Conservation (phyloP, 257 asterid genomes). For the Echites panduratus region DNA sequence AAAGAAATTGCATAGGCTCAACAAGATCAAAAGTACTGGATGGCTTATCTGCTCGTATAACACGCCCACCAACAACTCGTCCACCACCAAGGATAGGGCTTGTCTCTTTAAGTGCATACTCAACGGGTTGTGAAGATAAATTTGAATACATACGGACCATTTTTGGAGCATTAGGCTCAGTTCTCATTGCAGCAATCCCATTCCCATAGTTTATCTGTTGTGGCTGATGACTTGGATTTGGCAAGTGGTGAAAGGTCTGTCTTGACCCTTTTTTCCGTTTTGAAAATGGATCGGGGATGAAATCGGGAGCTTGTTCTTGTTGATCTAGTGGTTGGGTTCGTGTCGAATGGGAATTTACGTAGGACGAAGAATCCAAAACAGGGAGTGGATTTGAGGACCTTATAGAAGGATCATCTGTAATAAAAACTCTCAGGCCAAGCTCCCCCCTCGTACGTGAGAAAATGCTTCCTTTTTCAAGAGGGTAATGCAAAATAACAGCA, state of each 20-base stretch:
- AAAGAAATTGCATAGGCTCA: constrained; percentile 90
- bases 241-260: constrained; percentile 43
- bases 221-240: constrained; percentile 34
- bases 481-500: constrained; percentile 73
- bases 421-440: constrained; percentile 65
- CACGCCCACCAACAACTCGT: constrained; percentile 62
- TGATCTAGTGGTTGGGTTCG: constrained; percentile 24
- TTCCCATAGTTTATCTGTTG: constrained; percentile 30
- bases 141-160: constrained; percentile 33
- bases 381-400: constrained; percentile 42
- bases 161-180: constrained; percentile 45
- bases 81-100: constrained; percentile 90
- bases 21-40: constrained; percentile 75
- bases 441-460: constrained; percentile 75
- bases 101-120: constrained; percentile 64
- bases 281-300: constrained; percentile 12
- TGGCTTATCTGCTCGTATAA: constrained; percentile 43
- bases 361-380: constrained; percentile 37
- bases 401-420: constrained; percentile 56
- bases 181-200: constrained; percentile 33
- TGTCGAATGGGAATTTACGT: constrained; percentile 27
- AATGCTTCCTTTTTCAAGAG: constrained; percentile 60
- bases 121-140: constrained; percentile 52
- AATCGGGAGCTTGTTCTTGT: constrained; percentile 22
- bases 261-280: constrained; percentile 39